Conservation (phyloP, 306 rosid species). For the Cajanus cajan region DNA sequence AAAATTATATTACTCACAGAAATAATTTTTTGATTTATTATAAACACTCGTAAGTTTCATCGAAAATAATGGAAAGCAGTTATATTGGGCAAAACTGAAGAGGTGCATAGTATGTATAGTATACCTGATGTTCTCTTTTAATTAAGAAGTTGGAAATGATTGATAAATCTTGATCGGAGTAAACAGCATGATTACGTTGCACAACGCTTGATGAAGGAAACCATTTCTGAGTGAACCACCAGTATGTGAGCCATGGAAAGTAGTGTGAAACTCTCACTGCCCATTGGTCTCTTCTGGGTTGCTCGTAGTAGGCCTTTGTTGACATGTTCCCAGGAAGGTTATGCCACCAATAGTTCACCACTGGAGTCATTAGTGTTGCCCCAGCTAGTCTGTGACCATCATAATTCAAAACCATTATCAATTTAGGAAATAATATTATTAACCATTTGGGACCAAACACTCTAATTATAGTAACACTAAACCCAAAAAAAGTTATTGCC, state of each 20-base stretch:
- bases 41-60: too few relatives aligned
- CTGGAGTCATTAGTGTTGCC: constrained; percentile 49
- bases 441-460: too few relatives aligned
- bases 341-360: constrained; percentile 59
- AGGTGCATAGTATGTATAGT: neutral
- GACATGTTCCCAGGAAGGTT: constrained; percentile 45
- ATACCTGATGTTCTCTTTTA: constrained; percentile 28
- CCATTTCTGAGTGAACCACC: constrained; percentile 60
- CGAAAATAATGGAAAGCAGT: neutral
- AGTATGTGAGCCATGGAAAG: constrained; percentile 47
- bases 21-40: too few relatives aligned
- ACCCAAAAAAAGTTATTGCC: too few relatives aligned
- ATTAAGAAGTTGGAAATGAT: neutral
- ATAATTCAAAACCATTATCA: neutral
- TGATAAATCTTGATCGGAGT: constrained; percentile 45
- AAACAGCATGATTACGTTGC: constrained; percentile 13
- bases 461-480: too few relatives aligned
- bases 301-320: constrained; percentile 36
- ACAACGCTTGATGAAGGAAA: constrained; percentile 49
- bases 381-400: constrained; percentile 50
- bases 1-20: too few relatives aligned
- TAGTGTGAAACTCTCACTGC: constrained; percentile 49
- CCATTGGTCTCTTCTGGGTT: constrained; percentile 50
- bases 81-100: neutral
- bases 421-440: too few relatives aligned